phyloP scores from a whole-genome alignment of 805 yeast species.

The Cyberlindnera subsufficiens region DNA sequence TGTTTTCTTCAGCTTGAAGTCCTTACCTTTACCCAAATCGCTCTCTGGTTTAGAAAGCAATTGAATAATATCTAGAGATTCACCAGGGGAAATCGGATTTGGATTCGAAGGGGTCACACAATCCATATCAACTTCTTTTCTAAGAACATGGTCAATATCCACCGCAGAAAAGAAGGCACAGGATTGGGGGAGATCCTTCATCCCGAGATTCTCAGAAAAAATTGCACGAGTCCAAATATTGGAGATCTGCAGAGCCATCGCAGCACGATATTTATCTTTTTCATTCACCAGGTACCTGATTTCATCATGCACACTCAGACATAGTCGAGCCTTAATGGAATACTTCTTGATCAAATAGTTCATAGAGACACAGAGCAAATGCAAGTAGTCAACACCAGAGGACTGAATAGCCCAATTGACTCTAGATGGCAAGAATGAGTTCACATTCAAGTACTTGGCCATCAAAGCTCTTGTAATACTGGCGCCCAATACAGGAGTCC shows the following conservation, averaged over 20 bases:
- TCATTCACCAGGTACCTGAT: constrained; percentile 73
- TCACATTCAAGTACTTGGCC: constrained; percentile 55
- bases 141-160: constrained; percentile 79
- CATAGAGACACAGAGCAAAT: constrained; percentile 80
- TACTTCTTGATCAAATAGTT: constrained; percentile 66
- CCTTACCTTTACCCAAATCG: constrained; percentile 12
- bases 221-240: constrained; percentile 96
- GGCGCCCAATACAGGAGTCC: constrained; percentile 90
- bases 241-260: constrained; percentile 79
- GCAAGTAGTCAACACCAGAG: constrained; percentile 95
- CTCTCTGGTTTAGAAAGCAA: constrained; percentile 38
- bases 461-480: constrained; percentile 83
- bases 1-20: constrained; percentile 3
- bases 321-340: constrained; percentile 65
- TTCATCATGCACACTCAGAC: constrained; percentile 93
- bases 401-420: constrained; percentile 98
- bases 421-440: constrained; percentile 77
- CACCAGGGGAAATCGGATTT: constrained; percentile 69
- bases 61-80: constrained; percentile 54
- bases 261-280: constrained; percentile 69
- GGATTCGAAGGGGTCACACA: constrained; percentile 90
- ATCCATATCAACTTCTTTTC: constrained; percentile 90
- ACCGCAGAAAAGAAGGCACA: constrained; percentile 95
- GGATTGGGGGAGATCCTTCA: constrained; percentile 84
- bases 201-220: constrained; percentile 89